A percentile compares a stretch with the other conserved stretches of the same genome.
Conservation (phyloP, 352 stramenopile genomes). For the Thalassiosira livingstoniorum region DNA sequence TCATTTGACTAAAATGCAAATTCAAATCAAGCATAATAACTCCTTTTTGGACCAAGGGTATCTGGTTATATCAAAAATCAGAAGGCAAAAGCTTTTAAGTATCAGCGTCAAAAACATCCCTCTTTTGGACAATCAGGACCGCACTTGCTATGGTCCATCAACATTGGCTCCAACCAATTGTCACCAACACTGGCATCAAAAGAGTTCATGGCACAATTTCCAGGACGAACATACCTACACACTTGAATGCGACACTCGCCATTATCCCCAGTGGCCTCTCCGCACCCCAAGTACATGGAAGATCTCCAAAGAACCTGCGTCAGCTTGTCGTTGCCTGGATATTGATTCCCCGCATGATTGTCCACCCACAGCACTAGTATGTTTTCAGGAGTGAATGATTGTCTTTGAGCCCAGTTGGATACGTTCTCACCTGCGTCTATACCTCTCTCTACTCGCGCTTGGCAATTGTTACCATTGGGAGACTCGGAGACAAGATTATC, state of each 20-base stretch:
- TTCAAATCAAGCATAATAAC: too few relatives aligned
- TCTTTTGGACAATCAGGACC: constrained; percentile 19
- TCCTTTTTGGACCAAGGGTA: too few relatives aligned
- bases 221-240: constrained; percentile 35
- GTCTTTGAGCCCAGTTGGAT: too few relatives aligned
- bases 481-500: background rate
- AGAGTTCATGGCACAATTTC: constrained; percentile 43
- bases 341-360: constrained; percentile 13
- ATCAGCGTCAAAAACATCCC: constrained; percentile 30
- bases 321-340: constrained; percentile 38
- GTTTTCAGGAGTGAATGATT: constrained; percentile 43
- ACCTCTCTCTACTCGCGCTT: background rate
- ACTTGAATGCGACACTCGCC: constrained; percentile 50
- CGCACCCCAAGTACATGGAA: constrained; percentile 46
- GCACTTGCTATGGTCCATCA: constrained; percentile 32
- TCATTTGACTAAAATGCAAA: too few relatives aligned
- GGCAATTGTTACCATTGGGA: too few relatives aligned
- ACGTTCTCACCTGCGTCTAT: background rate
- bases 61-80: too few relatives aligned
- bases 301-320: constrained; percentile 44
- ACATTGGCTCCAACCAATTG: constrained; percentile 48
- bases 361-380: constrained; percentile 50
- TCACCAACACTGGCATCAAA: constrained; percentile 29
- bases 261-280: constrained; percentile 32
- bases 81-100: too few relatives aligned